Evolutionary conservation across 2,329 filamentous ascomycete genomes (phyloP), one percentile per base, ranked within the genome.

Genomic region (Microdochium bolleyi): DNA sequence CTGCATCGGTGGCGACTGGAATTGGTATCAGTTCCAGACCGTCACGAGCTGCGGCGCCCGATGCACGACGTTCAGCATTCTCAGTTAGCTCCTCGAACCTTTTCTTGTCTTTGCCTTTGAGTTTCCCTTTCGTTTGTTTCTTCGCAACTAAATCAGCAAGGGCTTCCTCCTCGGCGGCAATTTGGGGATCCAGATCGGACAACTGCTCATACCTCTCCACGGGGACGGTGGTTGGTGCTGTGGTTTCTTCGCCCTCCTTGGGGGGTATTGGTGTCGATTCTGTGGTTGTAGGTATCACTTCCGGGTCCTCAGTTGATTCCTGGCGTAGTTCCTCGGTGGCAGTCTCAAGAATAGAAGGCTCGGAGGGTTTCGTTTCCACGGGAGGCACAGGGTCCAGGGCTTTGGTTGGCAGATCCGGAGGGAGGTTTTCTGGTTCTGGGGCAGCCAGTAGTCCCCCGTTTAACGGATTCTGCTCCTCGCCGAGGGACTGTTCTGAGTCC

Each of bases 41-140:
- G 41, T 49, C 48, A 22, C 24, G 16, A 37, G 10, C 13, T 9
- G 30, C 19, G 9, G 49, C 7, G n/a, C 30, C 49, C 19, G 25
- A 24, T 14, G 30, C 27, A 25, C 19, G 30, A n/a, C 16, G 30
- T 32, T 32, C 25, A 22, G 49, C 27, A 13, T 50, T 41, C 22
- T n/a, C 4, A 16, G 25, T 21, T 14, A 38, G 27, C 49, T 32
- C 34, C 30, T 50, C 34, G 30, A n/a, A 25, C 14, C 24, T 9
- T 48, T 53, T 24, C 34, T 56, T 55, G 48, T 56, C 48, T 19
- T 49, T 49, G 11, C 25, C 25, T n/a, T 11, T n/a, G 48, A 49
- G 48, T 21, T 49, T 30, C 3, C 24, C 48, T 10, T 14, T 49
- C 14, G 3, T 19, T 27, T 14, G 24, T 30, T 30, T 49, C 48